Evolutionary conservation across 371 early-diverging fungal species (phyloP).

Genomic region (Catenaria anguillulae): DNA sequence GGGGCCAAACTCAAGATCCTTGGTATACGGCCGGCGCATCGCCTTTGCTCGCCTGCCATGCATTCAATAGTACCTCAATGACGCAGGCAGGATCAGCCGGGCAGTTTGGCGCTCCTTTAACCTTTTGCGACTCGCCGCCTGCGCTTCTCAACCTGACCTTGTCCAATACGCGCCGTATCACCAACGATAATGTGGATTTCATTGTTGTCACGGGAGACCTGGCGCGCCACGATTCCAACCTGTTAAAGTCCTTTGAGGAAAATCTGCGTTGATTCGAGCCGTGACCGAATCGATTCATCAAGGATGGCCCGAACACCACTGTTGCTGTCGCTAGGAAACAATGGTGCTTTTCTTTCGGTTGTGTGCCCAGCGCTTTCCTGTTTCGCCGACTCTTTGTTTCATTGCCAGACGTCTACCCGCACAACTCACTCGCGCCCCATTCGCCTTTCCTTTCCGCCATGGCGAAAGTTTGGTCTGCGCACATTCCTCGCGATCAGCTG

Average conservation of each 20-base stretch:
- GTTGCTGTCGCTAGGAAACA: not conserved
- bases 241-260: not conserved
- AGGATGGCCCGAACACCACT: not conserved
- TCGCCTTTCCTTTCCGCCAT: not conserved
- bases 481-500: not conserved
- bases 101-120: not conserved
- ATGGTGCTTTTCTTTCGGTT: not conserved
- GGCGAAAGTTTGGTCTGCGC: not conserved
- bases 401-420: conserved; percentile 1
- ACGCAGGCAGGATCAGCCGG: not conserved
- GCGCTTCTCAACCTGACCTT: not conserved
- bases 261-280: not conserved
- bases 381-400: too few species aligned
- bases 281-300: not conserved
- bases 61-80: not conserved
- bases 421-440: conserved; percentile 1
- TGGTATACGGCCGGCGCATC: not conserved
- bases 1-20: not conserved
- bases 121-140: not conserved
- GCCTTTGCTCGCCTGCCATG: not conserved
- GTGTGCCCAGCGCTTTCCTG: too few species aligned
- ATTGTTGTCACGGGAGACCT: not conserved
- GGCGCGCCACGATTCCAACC: not conserved
- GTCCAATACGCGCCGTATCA: not conserved
- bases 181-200: not conserved